Evolutionary conservation across 2,329 filamentous ascomycete genomes (phyloP).

Genomic region (Cladobotryum protrusum): DNA sequence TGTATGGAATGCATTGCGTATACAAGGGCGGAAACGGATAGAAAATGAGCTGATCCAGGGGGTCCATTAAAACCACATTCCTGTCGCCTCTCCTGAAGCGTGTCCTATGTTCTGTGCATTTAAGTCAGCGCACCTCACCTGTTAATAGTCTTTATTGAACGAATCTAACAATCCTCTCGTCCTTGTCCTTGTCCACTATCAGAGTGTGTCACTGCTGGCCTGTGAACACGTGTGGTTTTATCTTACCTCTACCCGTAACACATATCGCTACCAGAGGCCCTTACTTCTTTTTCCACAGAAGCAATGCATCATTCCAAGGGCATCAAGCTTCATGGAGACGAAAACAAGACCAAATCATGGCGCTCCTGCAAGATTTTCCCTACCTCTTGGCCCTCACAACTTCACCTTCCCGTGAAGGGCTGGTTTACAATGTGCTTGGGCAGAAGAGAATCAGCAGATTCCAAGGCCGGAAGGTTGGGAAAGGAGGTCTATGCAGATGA

Average conservation of each 20-base stretch:
- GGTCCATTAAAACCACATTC: too few species aligned
- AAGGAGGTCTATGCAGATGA: conserved; percentile 11
- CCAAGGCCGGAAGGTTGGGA: background rate
- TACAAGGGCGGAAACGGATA: too few species aligned
- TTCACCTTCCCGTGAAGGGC: conserved; percentile 6
- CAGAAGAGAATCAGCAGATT: background rate
- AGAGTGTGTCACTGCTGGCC: too few species aligned
- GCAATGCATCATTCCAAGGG: conserved; percentile 6
- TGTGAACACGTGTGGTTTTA: too few species aligned
- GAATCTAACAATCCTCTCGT: too few species aligned
- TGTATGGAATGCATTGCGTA: conserved; percentile 1
- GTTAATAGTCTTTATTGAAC: too few species aligned
- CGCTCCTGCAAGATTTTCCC: conserved; percentile 2
- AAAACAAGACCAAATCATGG: background rate
- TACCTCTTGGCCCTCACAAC: conserved; percentile 1
- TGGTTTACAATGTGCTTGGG: conserved; percentile 14
- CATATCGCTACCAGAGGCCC: background rate
- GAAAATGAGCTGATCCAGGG: too few species aligned
- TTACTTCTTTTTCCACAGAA: background rate
- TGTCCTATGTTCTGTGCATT: too few species aligned
- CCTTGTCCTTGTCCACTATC: too few species aligned
- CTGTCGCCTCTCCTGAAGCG: too few species aligned
- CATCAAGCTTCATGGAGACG: conserved; percentile 1
- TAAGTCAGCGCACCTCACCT: too few species aligned
- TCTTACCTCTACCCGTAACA: background rate